Percentiles rank a stretch among this genome's conserved stretches.
Conservation (phyloP, 2,329 filamentous ascomycete genomes). For the Balansia obtecta region DNA sequence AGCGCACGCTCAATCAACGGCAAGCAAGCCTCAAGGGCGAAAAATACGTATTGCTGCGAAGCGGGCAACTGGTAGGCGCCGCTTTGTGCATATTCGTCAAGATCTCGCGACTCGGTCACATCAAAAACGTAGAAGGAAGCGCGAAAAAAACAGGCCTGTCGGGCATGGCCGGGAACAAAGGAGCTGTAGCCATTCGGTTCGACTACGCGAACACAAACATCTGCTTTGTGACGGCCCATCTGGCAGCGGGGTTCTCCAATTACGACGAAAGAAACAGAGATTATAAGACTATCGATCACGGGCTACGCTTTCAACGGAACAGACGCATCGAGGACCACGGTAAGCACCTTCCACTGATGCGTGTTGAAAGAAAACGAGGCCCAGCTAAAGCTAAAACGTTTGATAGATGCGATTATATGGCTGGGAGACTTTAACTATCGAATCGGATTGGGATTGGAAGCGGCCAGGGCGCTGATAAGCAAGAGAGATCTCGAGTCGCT, state of each 20-base stretch:
- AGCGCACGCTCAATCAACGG: slow-evolving; percentile 60
- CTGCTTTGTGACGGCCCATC: slow-evolving; percentile 91
- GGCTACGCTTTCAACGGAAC: slow-evolving; percentile 82
- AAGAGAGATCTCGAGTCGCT: slow-evolving; percentile 62
- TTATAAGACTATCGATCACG: slow-evolving; percentile 78
- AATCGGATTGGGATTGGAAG: slow-evolving; percentile 72
- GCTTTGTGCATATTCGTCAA: slow-evolving; percentile 87
- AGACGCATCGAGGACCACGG: slow-evolving; percentile 84
- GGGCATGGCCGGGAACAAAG: slow-evolving; percentile 96
- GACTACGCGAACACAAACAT: slow-evolving; percentile 88
- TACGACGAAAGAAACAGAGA: slow-evolving; percentile 94
- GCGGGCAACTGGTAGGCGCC: slow-evolving; percentile 88
- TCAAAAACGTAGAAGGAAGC: slow-evolving; percentile 94
- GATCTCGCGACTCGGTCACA: slow-evolving; percentile 59
- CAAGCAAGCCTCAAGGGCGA: slow-evolving; percentile 53
- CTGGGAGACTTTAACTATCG: slow-evolving; percentile 97
- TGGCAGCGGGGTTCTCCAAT: slow-evolving; percentile 91
- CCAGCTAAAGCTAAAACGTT: neutral
- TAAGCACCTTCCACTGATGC: slow-evolving; percentile 15
- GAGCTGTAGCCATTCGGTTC: slow-evolving; percentile 89
- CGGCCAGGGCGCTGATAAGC: slow-evolving; percentile 61
- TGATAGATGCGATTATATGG: slow-evolving; percentile 67
- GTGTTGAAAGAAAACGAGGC: neutral
- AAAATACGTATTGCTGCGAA: slow-evolving; percentile 79
- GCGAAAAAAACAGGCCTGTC: slow-evolving; percentile 93